A percentile compares a stretch with the other conserved stretches of the same genome.
These are phyloP conservation scores for Ustilago lituana DNA, from an alignment of 1,284 basidiomycete species.

Conservation along the genomic window DNA sequence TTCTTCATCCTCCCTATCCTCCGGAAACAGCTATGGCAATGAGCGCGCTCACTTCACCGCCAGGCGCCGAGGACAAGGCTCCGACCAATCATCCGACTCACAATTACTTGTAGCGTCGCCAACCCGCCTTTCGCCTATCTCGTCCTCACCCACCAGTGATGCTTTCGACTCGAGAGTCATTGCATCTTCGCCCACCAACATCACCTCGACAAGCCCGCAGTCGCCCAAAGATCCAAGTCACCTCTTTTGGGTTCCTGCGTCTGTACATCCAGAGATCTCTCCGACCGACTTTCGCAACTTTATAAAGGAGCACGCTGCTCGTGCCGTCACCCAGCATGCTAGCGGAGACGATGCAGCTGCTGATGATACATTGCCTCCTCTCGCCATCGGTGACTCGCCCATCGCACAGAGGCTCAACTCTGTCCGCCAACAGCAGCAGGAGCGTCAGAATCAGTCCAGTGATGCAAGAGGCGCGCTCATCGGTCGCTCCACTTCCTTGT, in stretches of 20 bases:
- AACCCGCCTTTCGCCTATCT: conserved; percentile 14
- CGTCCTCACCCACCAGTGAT: conserved; percentile 19
- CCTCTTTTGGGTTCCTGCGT: conserved; percentile 97
- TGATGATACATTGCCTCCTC: conserved; percentile 21
- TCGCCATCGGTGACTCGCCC: conserved; percentile 34
- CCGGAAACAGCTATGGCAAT: conserved; percentile 13
- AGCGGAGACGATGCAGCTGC: conserved; percentile 7
- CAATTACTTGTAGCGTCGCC: conserved; percentile 9
- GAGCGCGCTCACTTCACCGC: conserved; percentile 56
- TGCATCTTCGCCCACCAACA: conserved; percentile 24
- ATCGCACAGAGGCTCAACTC: conserved; percentile 46
- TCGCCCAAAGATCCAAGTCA: conserved; percentile 67
- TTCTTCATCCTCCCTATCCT: conserved; percentile 10
- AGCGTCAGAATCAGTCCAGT: conserved; percentile 12
- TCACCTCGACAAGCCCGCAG: conserved; percentile 17
- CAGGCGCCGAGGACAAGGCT: conserved; percentile 43
- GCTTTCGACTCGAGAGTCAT: conserved; percentile 17
- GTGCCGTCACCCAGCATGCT: conserved; percentile 61
- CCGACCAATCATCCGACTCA: conserved; percentile 26
- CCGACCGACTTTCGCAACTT: conserved; percentile 94
- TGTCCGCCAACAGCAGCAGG: conserved; percentile 42
- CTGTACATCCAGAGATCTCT: conserved; percentile 94
- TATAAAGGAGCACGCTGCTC: conserved; percentile 85
- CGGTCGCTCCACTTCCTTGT: conserved; percentile 55
- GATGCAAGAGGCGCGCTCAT: conserved; percentile 34